Base-by-base conservation (phyloP, 805 yeast species). In the Scheffersomyces stipitis region DNA sequence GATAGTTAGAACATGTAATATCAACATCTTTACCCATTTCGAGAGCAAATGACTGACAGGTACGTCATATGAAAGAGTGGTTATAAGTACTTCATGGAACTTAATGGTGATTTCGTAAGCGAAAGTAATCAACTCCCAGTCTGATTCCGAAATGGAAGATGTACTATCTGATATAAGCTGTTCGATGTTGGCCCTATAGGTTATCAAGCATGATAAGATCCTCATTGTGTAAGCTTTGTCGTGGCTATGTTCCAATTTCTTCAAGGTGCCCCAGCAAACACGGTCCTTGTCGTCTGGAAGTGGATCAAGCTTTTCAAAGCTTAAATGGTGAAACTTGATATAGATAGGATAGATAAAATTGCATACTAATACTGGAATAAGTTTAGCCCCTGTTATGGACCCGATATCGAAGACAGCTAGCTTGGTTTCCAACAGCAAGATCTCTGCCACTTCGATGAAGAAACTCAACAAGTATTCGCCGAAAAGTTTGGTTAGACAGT, bases 1-100 rank as follows among this genome's bases (percentile, higher is more conserved):
- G 22, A 46, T 31, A 4, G 45, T 30, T 4, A 38, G 29, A 13
- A 46, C 40, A 18, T 50, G 52, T 7, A 50, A 36, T n/a, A 53
- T 48, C 30, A 51, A 31, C 13, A 52, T 40, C 36, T 52, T 54
- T 18, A 49, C 20, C 58, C 58, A 54, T 37, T 54, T 54, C 18
- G 49, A 37, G 12, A 47, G 30, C 52, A 52, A 42, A 33, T 54
- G 58, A 13, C 31, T 18, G 2, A 42, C 40, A 5, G 56, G 56
- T 18, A 32, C 23, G 3, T 31, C 14, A 28, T n/a, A 18, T 2
- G 32, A 15, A 7, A 31, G 26, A 29, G 41, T 35, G 34, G 33
- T 15, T 10, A 30, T 23, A 18, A 47, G 24, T 14, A 48, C 38
- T 15, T 49, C 55, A 18, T 44, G 28, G 28, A 51, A 44, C 18